These are phyloP conservation scores for Apophysomyces ossiformis DNA, from an alignment of 371 early-diverging fungal species.

Conservation along the genomic window DNA sequence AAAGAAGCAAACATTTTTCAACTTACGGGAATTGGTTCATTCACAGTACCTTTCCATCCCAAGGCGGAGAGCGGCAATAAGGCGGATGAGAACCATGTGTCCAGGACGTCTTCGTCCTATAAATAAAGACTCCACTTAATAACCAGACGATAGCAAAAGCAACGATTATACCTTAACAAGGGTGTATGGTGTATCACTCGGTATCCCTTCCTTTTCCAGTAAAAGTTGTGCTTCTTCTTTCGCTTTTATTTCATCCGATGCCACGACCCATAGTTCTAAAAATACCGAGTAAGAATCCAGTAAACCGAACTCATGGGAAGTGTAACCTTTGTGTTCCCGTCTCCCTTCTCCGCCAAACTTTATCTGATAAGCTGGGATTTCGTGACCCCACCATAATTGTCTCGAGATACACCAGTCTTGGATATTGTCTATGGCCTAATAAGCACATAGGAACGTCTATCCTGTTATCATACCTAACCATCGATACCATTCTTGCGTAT, in stretches of 20 bases:
- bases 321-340: slow-evolving; percentile 16
- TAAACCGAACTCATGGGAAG: not conserved
- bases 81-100: slow-evolving; percentile 99
- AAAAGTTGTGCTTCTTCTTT: slow-evolving; percentile 48
- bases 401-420: slow-evolving; percentile 99
- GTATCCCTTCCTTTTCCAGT: slow-evolving; percentile 31
- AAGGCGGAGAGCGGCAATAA: slow-evolving; percentile 95
- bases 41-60: slow-evolving; percentile 60
- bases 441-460: too few species aligned
- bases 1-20: too few species aligned
- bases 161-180: slow-evolving; percentile 34
- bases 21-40: slow-evolving; percentile 42
- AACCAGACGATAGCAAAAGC: not conserved
- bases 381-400: slow-evolving; percentile 99
- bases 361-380: slow-evolving; percentile 97
- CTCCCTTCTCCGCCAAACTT: slow-evolving; percentile 19
- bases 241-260: slow-evolving; percentile 65
- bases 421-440: slow-evolving; percentile 64
- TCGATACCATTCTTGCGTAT: slow-evolving; percentile 87
- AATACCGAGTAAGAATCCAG: slow-evolving; percentile 14
- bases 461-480: slow-evolving; percentile 83
- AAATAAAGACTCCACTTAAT: slow-evolving; percentile 24
- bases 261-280: slow-evolving; percentile 77
- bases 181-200: slow-evolving; percentile 32
- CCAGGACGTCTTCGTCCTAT: slow-evolving; percentile 98